Conservation (phyloP, 75 land plant species). For the Adiantum capillusveneris region DNA sequence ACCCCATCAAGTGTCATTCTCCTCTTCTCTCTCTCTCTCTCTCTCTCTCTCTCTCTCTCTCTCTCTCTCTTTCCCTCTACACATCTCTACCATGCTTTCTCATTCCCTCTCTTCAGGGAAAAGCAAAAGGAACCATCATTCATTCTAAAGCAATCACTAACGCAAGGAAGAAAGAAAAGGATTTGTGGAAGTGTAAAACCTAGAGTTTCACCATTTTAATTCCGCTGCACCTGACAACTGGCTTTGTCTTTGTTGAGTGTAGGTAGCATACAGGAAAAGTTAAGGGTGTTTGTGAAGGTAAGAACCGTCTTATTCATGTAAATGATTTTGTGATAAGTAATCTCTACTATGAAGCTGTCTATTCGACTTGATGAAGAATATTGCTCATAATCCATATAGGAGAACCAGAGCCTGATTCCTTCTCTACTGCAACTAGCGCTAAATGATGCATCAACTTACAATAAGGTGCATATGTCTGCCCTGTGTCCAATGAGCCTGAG, state of each 20-base stretch:
- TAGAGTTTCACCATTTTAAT: no score
- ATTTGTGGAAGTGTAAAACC: no score
- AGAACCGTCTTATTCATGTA: background rate
- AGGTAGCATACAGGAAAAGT: slow-evolving; percentile 58
- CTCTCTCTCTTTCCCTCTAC: no score
- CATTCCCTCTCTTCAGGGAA: no score
- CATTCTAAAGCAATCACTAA: no score
- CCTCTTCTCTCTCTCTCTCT: no score
- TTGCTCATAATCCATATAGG: slow-evolving; percentile 37
- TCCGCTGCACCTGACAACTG: no score
- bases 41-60: no score
- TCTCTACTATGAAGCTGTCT: background rate
- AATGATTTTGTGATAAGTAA: background rate
- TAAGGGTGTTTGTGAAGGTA: slow-evolving; percentile 49
- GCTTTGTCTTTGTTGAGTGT: slow-evolving; percentile 8
- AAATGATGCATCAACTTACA: slow-evolving; percentile 87
- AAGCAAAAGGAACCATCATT: no score
- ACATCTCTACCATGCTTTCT: no score
- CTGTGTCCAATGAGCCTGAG: background rate
- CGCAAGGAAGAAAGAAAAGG: no score
- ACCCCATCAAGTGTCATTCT: no score
- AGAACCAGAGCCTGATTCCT: slow-evolving; percentile 63
- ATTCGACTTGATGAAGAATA: background rate
- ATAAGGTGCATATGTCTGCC: slow-evolving; percentile 70
- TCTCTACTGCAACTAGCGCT: slow-evolving; percentile 67